A percentile compares a stretch with the other conserved stretches of the same genome.
Conservation (phyloP, 2,329 filamentous ascomycete species). For the Cladosporium colombiae region DNA sequence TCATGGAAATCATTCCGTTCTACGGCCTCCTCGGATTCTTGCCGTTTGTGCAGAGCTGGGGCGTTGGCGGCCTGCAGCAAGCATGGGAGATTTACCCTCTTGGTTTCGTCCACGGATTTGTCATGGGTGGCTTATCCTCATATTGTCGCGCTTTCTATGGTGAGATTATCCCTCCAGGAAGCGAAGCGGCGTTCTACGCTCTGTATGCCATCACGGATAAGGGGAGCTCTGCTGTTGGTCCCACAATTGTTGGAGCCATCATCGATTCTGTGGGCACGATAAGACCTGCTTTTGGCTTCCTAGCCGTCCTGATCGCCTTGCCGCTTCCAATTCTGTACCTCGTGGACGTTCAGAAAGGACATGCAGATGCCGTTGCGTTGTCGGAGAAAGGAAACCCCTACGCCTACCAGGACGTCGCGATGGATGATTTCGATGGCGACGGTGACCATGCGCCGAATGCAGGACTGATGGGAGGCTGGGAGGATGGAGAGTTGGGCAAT, state of each 20-base stretch:
- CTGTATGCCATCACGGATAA: constrained; percentile 96
- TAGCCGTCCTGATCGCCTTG: constrained; percentile 74
- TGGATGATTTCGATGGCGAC: constrained; percentile 11
- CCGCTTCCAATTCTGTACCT: constrained; percentile 78
- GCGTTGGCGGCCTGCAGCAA: constrained; percentile 77
- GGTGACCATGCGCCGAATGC: neutral
- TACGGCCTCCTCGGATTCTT: constrained; percentile 86
- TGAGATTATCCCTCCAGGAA: constrained; percentile 85
- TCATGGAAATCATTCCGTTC: constrained; percentile 86
- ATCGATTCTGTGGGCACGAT: constrained; percentile 63
- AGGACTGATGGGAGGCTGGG: constrained; percentile 15
- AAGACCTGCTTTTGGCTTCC: constrained; percentile 73
- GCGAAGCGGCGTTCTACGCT: constrained; percentile 90
- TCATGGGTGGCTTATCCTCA: constrained; percentile 81
- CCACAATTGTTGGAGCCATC: constrained; percentile 84
- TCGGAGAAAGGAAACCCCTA: constrained; percentile 19
- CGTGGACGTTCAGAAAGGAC: constrained; percentile 68
- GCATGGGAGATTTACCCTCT: constrained; percentile 92
- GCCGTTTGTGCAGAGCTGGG: constrained; percentile 70
- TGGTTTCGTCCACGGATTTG: constrained; percentile 81
- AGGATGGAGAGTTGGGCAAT: constrained; percentile 4
- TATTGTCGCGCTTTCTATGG: constrained; percentile 90
- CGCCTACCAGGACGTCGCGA: constrained; percentile 10
- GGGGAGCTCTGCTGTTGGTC: constrained; percentile 85
- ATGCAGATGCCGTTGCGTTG: constrained; percentile 35